Percentiles rank a stretch among this genome's conserved stretches.
Evolutionary conservation across 805 yeast genomes (phyloP).

Genomic region (Wickerhamiella alocasiicola): DNA sequence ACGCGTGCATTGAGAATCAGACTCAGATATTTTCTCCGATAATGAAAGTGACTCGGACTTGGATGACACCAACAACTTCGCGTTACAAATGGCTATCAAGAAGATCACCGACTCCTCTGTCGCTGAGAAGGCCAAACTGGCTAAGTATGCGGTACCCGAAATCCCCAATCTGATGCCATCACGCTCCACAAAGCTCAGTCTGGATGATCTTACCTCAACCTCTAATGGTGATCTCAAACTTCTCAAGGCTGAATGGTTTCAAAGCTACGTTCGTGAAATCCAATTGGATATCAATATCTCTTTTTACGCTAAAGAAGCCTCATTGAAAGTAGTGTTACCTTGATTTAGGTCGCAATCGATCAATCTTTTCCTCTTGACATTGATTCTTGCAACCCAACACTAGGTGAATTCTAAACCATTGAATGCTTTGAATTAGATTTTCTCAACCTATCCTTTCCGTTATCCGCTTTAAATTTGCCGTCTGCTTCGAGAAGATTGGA

Average conservation of each 20-base stretch:
- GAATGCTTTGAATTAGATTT: no score
- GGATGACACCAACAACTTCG: slow-evolving; percentile 27
- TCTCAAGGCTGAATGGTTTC: slow-evolving; percentile 15
- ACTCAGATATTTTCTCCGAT: slow-evolving; percentile 26
- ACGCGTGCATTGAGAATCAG: no score
- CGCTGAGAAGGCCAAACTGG: slow-evolving; percentile 16
- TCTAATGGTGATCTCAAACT: slow-evolving; percentile 18
- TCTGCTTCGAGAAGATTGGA: no score
- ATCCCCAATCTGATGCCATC: slow-evolving; percentile 26
- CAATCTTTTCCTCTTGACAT: no score
- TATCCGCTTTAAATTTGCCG: no score
- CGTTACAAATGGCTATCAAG: slow-evolving; percentile 14
- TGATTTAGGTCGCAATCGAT: no score
- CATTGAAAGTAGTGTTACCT: no score
- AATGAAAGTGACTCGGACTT: not conserved
- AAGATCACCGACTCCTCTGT: slow-evolving; percentile 4
- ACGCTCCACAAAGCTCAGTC: slow-evolving; percentile 45
- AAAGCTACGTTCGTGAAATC: slow-evolving; percentile 50
- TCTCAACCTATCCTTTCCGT: no score
- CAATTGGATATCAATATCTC: no score
- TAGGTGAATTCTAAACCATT: no score
- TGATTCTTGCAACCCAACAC: no score
- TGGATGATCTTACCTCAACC: slow-evolving; percentile 59
- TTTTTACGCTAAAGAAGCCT: no score
- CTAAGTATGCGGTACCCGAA: slow-evolving; percentile 25